A percentile compares a stretch with the other conserved stretches of the same genome.
Conservation (phyloP, 805 yeast species). For the Kodamaea kaohsiungensis region DNA sequence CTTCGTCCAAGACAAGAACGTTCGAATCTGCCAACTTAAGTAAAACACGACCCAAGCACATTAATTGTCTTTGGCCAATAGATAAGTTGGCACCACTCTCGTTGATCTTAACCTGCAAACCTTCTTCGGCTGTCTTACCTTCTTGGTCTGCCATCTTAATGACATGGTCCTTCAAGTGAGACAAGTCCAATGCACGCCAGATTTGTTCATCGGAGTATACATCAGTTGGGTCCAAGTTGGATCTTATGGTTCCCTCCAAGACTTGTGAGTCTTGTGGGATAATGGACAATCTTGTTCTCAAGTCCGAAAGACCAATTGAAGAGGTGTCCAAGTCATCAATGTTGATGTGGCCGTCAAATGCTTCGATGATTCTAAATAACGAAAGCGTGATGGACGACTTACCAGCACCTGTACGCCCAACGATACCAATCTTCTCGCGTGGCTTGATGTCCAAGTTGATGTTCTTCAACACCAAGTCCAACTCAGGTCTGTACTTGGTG, state of each 20-base stretch:
- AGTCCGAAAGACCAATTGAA: slow-evolving; percentile 41
- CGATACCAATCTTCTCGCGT: slow-evolving; percentile 45
- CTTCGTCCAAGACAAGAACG: slow-evolving; percentile 76
- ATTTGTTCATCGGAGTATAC: slow-evolving; percentile 36
- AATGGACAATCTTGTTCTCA: slow-evolving; percentile 43
- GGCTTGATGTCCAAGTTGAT: slow-evolving; percentile 38
- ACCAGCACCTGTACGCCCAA: slow-evolving; percentile 50
- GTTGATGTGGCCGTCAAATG: slow-evolving; percentile 34
- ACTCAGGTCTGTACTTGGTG: slow-evolving; percentile 45
- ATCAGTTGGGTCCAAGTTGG: slow-evolving; percentile 44
- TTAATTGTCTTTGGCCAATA: slow-evolving; percentile 54
- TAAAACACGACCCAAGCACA: slow-evolving; percentile 81
- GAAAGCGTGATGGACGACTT: slow-evolving; percentile 47
- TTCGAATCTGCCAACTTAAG: slow-evolving; percentile 56
- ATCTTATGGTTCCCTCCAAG: slow-evolving; percentile 42
- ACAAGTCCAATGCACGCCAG: slow-evolving; percentile 44
- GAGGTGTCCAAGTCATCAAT: slow-evolving; percentile 38
- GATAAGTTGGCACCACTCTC: slow-evolving; percentile 54
- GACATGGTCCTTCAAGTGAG: slow-evolving; percentile 45
- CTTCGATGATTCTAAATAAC: slow-evolving; percentile 45
- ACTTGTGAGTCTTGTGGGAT: slow-evolving; percentile 50
- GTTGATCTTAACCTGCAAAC: slow-evolving; percentile 33
- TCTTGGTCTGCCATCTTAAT: slow-evolving; percentile 29
- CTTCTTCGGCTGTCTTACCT: slow-evolving; percentile 28
- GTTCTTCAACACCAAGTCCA: slow-evolving; percentile 43